Evolutionary conservation across 768 basidiomycete species (phyloP), one percentile per base, ranked within the genome.

Genomic region (Mycena chlorophos): DNA sequence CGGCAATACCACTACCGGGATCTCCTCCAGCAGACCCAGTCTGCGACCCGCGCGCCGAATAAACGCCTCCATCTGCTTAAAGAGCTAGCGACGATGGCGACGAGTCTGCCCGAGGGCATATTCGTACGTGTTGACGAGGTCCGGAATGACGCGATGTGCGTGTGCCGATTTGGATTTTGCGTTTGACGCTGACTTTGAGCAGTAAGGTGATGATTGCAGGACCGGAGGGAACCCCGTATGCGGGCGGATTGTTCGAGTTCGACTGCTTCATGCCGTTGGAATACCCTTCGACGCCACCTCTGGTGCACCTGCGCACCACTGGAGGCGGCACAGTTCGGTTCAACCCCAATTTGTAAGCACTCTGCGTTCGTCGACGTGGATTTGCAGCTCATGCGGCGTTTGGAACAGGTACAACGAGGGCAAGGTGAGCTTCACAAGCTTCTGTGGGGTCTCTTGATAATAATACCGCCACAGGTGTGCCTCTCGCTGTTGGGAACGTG

Each of bases 121-220:
- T 83, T 79, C 78, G 78, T 83, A 26, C 72, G 81, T 29, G 79
- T 80, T 5, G 81, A 85, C 61, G 82, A 85, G 62, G 75, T 79
- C 27, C 73, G 83, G 46, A 80, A 82, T 64, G 82, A 84, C 61
- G 79, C 72, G 1, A 74, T 83, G 82, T 82, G 62, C 56, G 81
- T 61, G 55, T 26, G 16, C 43, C 40, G 20, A 54, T 57, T 27
- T 51, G 29, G 46, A n/a, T 47, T 30, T 45, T 12, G 49, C 29
- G 20, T 43, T 27, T 27, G n/a, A 26, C 47, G 51, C 16, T 43
- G 48, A 47, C 55, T 34, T 51, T 48, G 47, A 47, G 40, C 61
- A 82, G 79, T 12, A 81, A 81, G 60, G 71, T 80, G 31, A 76
- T 84, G 75, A 83, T 84, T 51, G 82, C 81, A 23, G 82, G 83